These are phyloP conservation scores for Solanum piurae DNA, from an alignment of 257 asterid species.

Conservation along the genomic window DNA sequence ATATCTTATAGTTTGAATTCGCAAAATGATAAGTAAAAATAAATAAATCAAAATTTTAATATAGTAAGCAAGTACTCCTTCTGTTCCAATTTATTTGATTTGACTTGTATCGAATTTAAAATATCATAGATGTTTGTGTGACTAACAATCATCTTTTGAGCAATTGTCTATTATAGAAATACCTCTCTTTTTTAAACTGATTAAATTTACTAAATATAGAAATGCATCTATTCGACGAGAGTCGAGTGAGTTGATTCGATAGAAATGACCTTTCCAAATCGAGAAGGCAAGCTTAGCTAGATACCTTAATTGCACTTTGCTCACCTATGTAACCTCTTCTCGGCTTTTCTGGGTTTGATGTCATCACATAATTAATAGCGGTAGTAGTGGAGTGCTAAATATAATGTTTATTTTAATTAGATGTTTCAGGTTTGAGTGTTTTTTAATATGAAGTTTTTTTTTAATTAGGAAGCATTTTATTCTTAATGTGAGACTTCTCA, in stretches of 20 bases:
- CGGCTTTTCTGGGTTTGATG: neutral
- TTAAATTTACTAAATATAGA: neutral
- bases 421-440: accelerated
- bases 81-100: neutral
- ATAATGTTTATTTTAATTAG: too few species aligned
- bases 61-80: neutral
- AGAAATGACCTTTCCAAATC: neutral
- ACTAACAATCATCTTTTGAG: too few species aligned
- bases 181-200: too few species aligned
- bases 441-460: too few species aligned
- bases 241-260: neutral
- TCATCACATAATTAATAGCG: neutral
- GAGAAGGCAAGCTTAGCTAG: neutral
- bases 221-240: too few species aligned
- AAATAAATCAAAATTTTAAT: too few species aligned
- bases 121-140: too few species aligned
- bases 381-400: too few species aligned
- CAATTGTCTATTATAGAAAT: too few species aligned
- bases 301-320: neutral
- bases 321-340: neutral
- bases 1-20: neutral
- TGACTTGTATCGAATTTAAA: neutral
- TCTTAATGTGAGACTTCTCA: too few species aligned
- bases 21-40: neutral
- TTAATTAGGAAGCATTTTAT: too few species aligned